These are phyloP conservation scores for Lentinula aciculospora DNA, from an alignment of 768 basidiomycete genomes.

Conservation along the genomic window DNA sequence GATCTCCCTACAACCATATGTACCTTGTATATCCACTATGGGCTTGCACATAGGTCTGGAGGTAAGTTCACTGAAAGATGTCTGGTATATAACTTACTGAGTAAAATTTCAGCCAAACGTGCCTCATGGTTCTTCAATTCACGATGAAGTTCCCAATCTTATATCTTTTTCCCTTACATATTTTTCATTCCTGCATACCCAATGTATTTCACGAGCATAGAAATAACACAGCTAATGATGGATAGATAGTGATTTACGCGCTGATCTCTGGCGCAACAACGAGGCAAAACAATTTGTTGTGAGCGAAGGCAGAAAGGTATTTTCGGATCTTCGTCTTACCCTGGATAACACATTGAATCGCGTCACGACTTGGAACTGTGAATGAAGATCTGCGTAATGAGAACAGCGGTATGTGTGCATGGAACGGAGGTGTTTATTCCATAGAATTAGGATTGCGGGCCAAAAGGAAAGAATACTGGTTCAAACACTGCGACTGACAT, in stretches of 20 bases:
- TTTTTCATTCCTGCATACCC: constrained; percentile 16
- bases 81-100: neutral
- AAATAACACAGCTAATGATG: neutral
- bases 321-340: neutral
- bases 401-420: neutral
- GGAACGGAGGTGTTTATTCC: too few relatives aligned
- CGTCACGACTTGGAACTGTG: neutral
- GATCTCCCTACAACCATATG: neutral
- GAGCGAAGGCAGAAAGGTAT: too few relatives aligned
- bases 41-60: constrained; percentile 4
- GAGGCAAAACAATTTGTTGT: too few relatives aligned
- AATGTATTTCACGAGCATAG: constrained; percentile 19
- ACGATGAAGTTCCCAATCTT: constrained; percentile 37
- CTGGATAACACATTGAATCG: neutral
- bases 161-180: constrained; percentile 5
- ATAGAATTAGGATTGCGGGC: too few relatives aligned
- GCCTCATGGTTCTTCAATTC: constrained; percentile 94
- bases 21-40: too few relatives aligned
- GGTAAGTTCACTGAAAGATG: constrained; percentile 8
- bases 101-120: constrained; percentile 63
- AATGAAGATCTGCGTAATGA: neutral
- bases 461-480: too few relatives aligned
- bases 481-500: too few relatives aligned
- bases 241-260: too few relatives aligned
- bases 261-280: too few relatives aligned